These are phyloP conservation scores for Pseudogymnoascus sp. DNA, from an alignment of 2,329 filamentous ascomycete species.

Conservation along the genomic window DNA sequence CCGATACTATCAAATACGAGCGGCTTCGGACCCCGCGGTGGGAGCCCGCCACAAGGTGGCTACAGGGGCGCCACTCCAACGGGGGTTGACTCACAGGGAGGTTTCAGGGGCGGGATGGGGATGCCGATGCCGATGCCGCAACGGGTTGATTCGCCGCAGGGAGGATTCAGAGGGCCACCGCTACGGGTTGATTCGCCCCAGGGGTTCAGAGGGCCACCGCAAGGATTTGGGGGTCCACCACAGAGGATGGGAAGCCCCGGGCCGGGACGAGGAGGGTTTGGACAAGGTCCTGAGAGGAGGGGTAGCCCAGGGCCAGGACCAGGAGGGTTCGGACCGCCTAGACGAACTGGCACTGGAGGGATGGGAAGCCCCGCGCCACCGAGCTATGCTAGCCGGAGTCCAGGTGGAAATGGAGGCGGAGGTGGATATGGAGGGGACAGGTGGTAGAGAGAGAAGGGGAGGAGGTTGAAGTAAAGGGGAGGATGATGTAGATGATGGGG, in stretches of 20 bases:
- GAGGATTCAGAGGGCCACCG: neutral
- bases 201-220: neutral
- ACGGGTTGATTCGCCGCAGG: neutral
- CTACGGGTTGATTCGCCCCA: neutral
- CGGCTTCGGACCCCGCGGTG: neutral
- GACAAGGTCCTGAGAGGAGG: neutral
- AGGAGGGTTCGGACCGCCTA: neutral
- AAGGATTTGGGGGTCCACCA: neutral
- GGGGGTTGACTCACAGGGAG: neutral
- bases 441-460: neutral
- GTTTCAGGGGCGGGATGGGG: neutral
- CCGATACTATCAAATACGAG: neutral
- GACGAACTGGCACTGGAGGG: neutral
- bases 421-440: neutral
- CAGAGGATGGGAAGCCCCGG: neutral
- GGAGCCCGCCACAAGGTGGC: neutral
- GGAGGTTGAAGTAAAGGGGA: neutral
- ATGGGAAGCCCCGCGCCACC: slow-evolving; percentile 14
- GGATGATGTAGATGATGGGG: slow-evolving; percentile 1
- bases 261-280: neutral
- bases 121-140: neutral
- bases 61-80: neutral
- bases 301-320: neutral
- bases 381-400: slow-evolving; percentile 20
- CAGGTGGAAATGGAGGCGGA: slow-evolving; percentile 11